These are phyloP conservation scores for Ogataea paradorogensis DNA, from an alignment of 805 yeast species.

Conservation along the genomic window DNA sequence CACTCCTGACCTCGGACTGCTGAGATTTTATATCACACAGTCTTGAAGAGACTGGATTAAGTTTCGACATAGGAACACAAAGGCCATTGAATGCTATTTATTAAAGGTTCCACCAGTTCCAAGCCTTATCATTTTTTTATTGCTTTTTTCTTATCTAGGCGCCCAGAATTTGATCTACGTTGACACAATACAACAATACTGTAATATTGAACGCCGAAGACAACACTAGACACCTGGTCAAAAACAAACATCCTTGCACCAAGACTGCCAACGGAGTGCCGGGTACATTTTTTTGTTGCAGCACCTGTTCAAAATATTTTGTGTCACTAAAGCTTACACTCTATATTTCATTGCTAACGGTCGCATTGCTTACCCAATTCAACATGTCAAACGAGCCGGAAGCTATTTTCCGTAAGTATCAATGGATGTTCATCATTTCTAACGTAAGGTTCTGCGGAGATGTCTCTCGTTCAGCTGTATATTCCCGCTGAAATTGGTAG, in stretches of 20 bases:
- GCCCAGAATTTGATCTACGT: too few species aligned
- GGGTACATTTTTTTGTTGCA: slow-evolving; percentile 1
- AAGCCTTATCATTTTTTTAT: too few species aligned
- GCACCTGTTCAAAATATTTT: slow-evolving; percentile 5
- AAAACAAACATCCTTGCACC: not conserved
- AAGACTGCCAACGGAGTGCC: not conserved
- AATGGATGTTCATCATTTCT: not conserved
- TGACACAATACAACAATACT: too few species aligned
- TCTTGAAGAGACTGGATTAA: slow-evolving; percentile 2
- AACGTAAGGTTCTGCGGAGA: slow-evolving; percentile 80
- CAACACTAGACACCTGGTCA: not conserved
- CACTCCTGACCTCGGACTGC: slow-evolving; percentile 23
- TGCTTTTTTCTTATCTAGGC: too few species aligned
- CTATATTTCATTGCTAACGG: slow-evolving; percentile 1
- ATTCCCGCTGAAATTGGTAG: slow-evolving; percentile 88
- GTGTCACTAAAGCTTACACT: not conserved
- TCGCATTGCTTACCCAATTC: slow-evolving; percentile 4
- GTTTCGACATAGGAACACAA: slow-evolving; percentile 2
- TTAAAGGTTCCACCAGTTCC: too few species aligned
- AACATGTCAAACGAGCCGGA: slow-evolving; percentile 21
- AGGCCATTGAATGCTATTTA: too few species aligned
- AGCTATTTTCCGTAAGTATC: slow-evolving; percentile 32
- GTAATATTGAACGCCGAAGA: too few species aligned
- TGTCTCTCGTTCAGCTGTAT: slow-evolving; percentile 89
- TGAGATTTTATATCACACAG: slow-evolving; percentile 3